These are phyloP conservation scores for Orbilia blumenaviensis DNA, from an alignment of 2,329 filamentous ascomycete species.

Conservation along the genomic window DNA sequence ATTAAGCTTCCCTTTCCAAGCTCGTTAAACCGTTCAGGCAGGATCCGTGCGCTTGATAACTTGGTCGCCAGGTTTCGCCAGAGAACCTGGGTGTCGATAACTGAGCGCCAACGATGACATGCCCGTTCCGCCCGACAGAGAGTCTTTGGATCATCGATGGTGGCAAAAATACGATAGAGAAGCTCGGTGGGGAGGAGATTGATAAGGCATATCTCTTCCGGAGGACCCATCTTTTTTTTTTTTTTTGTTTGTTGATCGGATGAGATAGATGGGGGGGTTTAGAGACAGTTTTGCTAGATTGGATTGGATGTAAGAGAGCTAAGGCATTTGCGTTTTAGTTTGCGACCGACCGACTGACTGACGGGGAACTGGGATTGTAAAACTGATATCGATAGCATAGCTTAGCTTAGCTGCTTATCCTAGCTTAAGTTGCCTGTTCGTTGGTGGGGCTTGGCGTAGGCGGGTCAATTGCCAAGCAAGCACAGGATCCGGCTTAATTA, in stretches of 20 bases:
- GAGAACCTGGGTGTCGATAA: slow-evolving; percentile 43
- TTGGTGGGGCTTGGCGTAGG: neutral
- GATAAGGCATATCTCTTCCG: neutral
- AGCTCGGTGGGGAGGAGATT: slow-evolving; percentile 35
- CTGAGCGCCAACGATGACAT: slow-evolving; percentile 40
- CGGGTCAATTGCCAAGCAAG: neutral
- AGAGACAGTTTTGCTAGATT: too few species aligned
- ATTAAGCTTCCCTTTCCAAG: slow-evolving; percentile 48
- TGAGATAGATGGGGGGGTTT: neutral
- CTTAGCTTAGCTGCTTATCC: too few species aligned
- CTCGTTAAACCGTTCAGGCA: slow-evolving; percentile 38
- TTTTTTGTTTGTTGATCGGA: neutral
- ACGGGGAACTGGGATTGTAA: neutral
- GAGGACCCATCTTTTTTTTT: neutral
- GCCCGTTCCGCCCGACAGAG: slow-evolving; percentile 44
- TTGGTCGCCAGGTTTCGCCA: slow-evolving; percentile 42
- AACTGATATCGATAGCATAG: neutral
- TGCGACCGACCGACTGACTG: neutral
- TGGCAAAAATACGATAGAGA: slow-evolving; percentile 37
- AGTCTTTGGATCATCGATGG: slow-evolving; percentile 31
- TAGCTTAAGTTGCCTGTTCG: too few species aligned
- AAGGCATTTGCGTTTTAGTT: too few species aligned
- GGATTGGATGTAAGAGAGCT: too few species aligned
- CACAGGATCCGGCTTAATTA: neutral
- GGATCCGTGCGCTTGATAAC: slow-evolving; percentile 29